These are phyloP conservation scores for Penicillium sp. DNA, from an alignment of 2,329 filamentous ascomycete species.

Conservation along the genomic window DNA sequence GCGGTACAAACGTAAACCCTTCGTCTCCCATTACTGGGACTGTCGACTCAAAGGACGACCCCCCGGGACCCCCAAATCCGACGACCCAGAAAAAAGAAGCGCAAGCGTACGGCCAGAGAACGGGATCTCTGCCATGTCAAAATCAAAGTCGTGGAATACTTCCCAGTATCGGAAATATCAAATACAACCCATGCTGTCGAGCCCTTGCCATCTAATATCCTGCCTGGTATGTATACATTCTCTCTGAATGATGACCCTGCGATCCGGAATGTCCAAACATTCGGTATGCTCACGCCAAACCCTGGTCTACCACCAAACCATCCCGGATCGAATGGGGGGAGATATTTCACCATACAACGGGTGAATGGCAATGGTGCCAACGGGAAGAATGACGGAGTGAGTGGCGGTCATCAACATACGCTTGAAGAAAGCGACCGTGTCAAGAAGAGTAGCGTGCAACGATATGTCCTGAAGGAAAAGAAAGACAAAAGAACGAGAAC, in stretches of 20 bases:
- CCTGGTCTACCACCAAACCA: conserved; percentile 44
- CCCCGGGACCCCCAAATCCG: conserved; percentile 74
- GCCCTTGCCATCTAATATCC: conserved; percentile 23
- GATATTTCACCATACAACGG: conserved; percentile 72
- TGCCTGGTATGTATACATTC: conserved; percentile 27
- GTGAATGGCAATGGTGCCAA: conserved; percentile 76
- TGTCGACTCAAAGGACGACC: conserved; percentile 78
- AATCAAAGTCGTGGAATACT: conserved; percentile 81
- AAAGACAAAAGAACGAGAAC: conserved; percentile 63
- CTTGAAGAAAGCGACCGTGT: conserved; percentile 73
- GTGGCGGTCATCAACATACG: conserved; percentile 72
- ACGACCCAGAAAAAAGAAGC: conserved; percentile 78
- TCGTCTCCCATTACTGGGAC: conserved; percentile 82
- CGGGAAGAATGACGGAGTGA: conserved; percentile 67
- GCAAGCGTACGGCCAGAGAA: conserved; percentile 72
- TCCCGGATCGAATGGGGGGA: conserved; percentile 52
- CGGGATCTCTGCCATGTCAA: conserved; percentile 82
- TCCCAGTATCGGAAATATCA: conserved; percentile 47
- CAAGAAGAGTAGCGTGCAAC: conserved; percentile 76
- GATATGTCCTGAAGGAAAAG: conserved; percentile 63
- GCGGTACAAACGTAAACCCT: conserved; percentile 77
- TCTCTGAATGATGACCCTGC: conserved; percentile 16
- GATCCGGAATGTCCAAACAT: conserved; percentile 31
- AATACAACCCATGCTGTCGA: conserved; percentile 22
- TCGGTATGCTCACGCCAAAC: conserved; percentile 47